Conservation (phyloP, 2,329 filamentous ascomycete genomes). For the Aspergillus latus region DNA sequence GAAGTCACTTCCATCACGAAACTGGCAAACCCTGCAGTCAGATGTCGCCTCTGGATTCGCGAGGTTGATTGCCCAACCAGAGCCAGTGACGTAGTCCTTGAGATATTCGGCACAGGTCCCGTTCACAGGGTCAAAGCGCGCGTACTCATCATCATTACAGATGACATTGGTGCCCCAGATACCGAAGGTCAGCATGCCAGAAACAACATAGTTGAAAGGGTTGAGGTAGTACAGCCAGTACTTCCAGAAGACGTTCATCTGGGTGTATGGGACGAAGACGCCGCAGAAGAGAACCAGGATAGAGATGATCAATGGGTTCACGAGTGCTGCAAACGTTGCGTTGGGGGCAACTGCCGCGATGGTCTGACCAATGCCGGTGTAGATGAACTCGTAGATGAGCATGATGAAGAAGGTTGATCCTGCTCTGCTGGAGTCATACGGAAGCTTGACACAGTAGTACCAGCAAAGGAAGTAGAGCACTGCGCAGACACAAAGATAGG, state of each 20-base stretch:
- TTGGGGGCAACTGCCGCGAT: constrained; percentile 71
- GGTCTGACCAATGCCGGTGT: constrained; percentile 72
- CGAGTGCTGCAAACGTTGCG: constrained; percentile 68
- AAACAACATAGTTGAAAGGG: constrained; percentile 34
- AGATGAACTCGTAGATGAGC: constrained; percentile 70
- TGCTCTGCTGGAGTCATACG: constrained; percentile 32
- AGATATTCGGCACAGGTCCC: constrained; percentile 62
- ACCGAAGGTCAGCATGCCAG: constrained; percentile 28
- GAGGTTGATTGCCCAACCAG: constrained; percentile 55
- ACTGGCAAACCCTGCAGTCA: constrained; percentile 63
- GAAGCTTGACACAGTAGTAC: constrained; percentile 65
- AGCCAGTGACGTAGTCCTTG: constrained; percentile 47
- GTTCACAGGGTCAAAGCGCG: constrained; percentile 34
- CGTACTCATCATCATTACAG: constrained; percentile 28
- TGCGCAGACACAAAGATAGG: constrained; percentile 61
- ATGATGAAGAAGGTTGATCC: constrained; percentile 66
- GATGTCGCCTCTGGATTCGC: constrained; percentile 57
- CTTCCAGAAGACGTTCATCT: constrained; percentile 33
- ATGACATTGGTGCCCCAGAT: constrained; percentile 25
- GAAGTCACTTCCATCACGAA: constrained; percentile 59
- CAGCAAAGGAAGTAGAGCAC: constrained; percentile 69
- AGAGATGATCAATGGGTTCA: constrained; percentile 70
- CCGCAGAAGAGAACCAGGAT: constrained; percentile 33
- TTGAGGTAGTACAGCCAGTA: constrained; percentile 36
- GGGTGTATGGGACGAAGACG: constrained; percentile 31